These are phyloP conservation scores for Pilatotrama ljubarskyi DNA, from an alignment of 768 basidiomycete genomes.

Conservation along the genomic window DNA sequence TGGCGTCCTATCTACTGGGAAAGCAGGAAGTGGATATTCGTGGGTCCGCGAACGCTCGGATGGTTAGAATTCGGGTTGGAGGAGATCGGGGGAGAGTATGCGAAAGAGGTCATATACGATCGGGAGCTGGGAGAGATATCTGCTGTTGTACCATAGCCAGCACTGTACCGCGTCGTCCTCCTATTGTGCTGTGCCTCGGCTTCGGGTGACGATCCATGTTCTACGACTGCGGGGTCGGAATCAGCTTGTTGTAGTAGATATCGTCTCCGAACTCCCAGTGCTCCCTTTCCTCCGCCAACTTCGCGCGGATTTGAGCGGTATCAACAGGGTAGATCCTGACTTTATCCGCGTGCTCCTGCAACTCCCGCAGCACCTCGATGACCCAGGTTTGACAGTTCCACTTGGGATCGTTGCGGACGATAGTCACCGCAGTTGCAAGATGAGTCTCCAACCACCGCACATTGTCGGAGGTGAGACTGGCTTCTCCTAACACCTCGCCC, in stretches of 20 bases:
- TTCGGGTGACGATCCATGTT: neutral
- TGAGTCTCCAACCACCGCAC: neutral
- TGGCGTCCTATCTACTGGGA: conserved; percentile 21
- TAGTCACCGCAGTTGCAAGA: neutral
- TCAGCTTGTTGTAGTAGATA: neutral
- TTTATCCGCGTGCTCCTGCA: neutral
- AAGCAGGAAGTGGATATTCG: conserved; percentile 8
- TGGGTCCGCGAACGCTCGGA: neutral
- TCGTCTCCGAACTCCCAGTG: neutral
- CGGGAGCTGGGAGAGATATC: neutral
- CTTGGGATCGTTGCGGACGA: neutral
- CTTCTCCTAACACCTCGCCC: neutral
- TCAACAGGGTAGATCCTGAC: neutral
- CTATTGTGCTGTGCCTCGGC: too few relatives aligned
- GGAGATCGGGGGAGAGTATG: neutral
- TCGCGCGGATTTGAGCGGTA: too few relatives aligned
- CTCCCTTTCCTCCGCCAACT: neutral
- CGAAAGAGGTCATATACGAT: neutral
- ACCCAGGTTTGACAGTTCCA: conserved; percentile 2
- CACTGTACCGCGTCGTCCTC: neutral
- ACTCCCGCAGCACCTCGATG: neutral
- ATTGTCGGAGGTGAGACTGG: neutral
- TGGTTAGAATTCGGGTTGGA: neutral
- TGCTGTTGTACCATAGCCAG: neutral
- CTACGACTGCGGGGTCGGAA: neutral